Base-by-base conservation (phyloP, 2,329 filamentous ascomycete genomes). In the Cladosporium velox region DNA sequence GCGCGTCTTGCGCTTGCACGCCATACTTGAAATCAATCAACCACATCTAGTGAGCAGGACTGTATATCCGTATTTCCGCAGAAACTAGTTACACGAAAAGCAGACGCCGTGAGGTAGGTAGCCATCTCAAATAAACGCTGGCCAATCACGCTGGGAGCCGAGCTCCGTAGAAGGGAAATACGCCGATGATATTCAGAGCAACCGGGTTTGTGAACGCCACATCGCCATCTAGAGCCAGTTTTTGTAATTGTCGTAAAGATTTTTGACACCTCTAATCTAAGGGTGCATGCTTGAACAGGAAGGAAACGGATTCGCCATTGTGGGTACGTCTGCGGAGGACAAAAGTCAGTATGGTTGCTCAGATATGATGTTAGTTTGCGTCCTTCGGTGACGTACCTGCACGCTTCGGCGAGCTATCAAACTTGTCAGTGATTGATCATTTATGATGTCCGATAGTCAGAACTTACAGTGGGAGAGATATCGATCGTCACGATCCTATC, bases 401-500 rank as follows among this genome's bases (percentile, higher is more conserved):
- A 90, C 14, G 88, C 88, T 79, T 89, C 89, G n/a, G 88, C 89
- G 66, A 91, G 82, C 76, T 79, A 65, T 32, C 49, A 35, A 5
- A 24, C 15, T 30, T 65, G 59, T 72, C 59, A 72, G 69, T 12
- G 64, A 58, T 51, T 51, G 15, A 49, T 55, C 24, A 34, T 26
- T 35, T 28, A 38, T 15, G 24, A 15, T 7, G 32, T 18, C 32
- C 51, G 24, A 18, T 51, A 60, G 6, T 28, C 24, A 38, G 34
- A 14, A 38, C 28, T 78, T 70, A 83, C 81, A 41, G 93, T 97
- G 51, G 91, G 90, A 73, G 90, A 92, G 72, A 97, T 92, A 79
- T 97, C 93, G 77, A 97, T 96, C 65, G 93, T 93, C 79, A 93
- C 89, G 69, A 97, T 87, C 79, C 91, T 90, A 66, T 88, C 85